Percentiles rank a stretch among this genome's conserved stretches.
Evolutionary conservation across 345 rosid species (phyloP).

Genomic region (Clarkia xantiana): DNA sequence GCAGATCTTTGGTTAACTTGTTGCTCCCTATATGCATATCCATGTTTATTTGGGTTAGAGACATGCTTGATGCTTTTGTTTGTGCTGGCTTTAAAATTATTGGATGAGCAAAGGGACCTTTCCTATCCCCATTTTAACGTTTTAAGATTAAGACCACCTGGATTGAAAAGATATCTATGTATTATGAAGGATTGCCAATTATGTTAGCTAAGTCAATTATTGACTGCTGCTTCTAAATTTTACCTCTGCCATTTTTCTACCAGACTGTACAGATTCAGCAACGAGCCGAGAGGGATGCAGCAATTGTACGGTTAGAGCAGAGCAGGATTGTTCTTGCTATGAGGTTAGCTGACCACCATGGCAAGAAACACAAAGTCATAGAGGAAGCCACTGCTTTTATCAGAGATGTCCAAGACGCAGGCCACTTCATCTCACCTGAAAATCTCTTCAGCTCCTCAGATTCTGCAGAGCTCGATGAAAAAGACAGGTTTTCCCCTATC

Average conservation of each 20-base stretch:
- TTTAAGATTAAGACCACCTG: too few relatives aligned
- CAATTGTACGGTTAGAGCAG: slow-evolving; percentile 75
- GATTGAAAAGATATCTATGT: too few relatives aligned
- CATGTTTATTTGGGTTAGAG: too few relatives aligned
- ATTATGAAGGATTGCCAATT: too few relatives aligned
- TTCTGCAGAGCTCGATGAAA: slow-evolving; percentile 18
- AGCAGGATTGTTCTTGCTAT: slow-evolving; percentile 77
- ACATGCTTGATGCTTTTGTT: too few relatives aligned
- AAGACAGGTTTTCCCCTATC: slow-evolving; percentile 25
- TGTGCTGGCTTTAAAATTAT: too few relatives aligned
- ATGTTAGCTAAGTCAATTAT: neutral
- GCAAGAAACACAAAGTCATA: slow-evolving; percentile 68
- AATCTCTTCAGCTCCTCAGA: slow-evolving; percentile 26
- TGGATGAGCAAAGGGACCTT: too few relatives aligned
- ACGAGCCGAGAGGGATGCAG: slow-evolving; percentile 84
- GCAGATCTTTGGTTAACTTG: too few relatives aligned
- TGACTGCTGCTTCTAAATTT: neutral
- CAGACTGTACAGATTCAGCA: slow-evolving; percentile 78
- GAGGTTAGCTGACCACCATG: slow-evolving; percentile 77
- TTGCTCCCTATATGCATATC: too few relatives aligned
- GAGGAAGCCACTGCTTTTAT: slow-evolving; percentile 83
- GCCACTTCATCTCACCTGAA: slow-evolving; percentile 43
- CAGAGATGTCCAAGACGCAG: slow-evolving; percentile 43
- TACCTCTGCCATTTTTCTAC: slow-evolving; percentile 3
- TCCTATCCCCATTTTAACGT: too few relatives aligned